Evolutionary conservation across 2,329 filamentous ascomycete species (phyloP), one percentile per base, ranked within the genome.

Genomic region (Exophiala dermatitidis): DNA sequence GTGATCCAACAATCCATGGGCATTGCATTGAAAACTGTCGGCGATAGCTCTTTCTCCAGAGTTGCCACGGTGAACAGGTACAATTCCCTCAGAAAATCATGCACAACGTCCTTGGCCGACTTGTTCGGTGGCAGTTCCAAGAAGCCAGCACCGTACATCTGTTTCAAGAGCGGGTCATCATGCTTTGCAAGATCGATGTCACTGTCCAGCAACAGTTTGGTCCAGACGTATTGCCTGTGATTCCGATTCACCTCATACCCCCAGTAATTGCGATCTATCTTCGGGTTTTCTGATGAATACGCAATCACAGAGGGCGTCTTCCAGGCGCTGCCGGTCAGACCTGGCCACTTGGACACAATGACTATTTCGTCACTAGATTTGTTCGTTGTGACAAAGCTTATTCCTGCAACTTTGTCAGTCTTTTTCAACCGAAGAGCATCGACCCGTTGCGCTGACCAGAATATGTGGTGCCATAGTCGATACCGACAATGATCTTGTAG

Each of bases 291-390:
- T 3, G 31, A 31, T 3, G 37, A 32, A 44, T 65, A 67, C 0
- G 65, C 66, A 30, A 67, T 63, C 1, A 59, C 54, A 1, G 65
- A 64, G 2, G 65, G 65, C 1, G 57, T 52, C 46, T 68, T 68
- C 36, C 58, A 53, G 1, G 48, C 31, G 3, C 62, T 53, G 12
- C 60, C 46, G 2, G 50, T 19, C 10, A 50, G 53, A 3, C 62
- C 63, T 8, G 62, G 61, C 64, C 65, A 66, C 6, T 36, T 61
- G n/a, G 38, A 57, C 28, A 65, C 57, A 4, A 65, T 51, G 4
- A 51, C 38, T 32, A 63, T 58, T 29, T 65, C 56, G 4, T 48
- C 9, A 19, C 30, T 41, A 10, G 37, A 19, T 12, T 40, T 49
- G n/a, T 30, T 49, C 3, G 30, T 41, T 26, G 31, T 49, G 36